These are phyloP conservation scores for Cordyceps militaris DNA, from an alignment of 2,329 filamentous ascomycete species.

Conservation along the genomic window DNA sequence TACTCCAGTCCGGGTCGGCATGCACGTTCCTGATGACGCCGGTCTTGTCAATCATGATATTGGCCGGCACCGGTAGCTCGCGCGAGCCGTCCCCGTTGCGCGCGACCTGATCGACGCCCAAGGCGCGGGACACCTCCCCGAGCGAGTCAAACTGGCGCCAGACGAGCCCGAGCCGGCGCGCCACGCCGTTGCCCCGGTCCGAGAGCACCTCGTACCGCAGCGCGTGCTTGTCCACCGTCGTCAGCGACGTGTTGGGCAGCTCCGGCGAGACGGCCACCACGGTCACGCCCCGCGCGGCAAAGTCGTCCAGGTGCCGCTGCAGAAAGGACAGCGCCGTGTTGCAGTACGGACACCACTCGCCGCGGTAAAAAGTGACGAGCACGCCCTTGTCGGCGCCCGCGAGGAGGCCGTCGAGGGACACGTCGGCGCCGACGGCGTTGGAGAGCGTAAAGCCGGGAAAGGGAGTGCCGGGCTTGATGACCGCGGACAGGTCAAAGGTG, in stretches of 20 bases:
- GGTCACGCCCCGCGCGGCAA: slow-evolving; percentile 30
- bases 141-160: slow-evolving; percentile 25
- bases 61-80: slow-evolving; percentile 33
- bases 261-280: slow-evolving; percentile 37
- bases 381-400: slow-evolving; percentile 21
- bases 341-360: slow-evolving; percentile 40
- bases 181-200: slow-evolving; percentile 30
- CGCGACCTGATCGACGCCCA: slow-evolving; percentile 25
- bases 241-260: slow-evolving; percentile 31
- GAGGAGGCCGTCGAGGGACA: slow-evolving; percentile 26
- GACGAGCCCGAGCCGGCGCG: slow-evolving; percentile 30
- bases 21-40: slow-evolving; percentile 30
- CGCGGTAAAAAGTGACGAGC: slow-evolving; percentile 40
- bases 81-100: slow-evolving; percentile 31
- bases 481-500: slow-evolving; percentile 20
- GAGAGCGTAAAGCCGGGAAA: slow-evolving; percentile 29
- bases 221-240: slow-evolving; percentile 32
- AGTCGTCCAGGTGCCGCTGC: slow-evolving; percentile 28
- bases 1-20: slow-evolving; percentile 30
- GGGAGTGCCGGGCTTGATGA: slow-evolving; percentile 27
- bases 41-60: slow-evolving; percentile 29
- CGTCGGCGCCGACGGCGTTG: slow-evolving; percentile 27
- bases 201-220: slow-evolving; percentile 35
- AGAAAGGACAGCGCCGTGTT: slow-evolving; percentile 31
- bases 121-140: slow-evolving; percentile 19